Conservation (phyloP, 345 rosid species). For the Moricandia arvensis region DNA sequence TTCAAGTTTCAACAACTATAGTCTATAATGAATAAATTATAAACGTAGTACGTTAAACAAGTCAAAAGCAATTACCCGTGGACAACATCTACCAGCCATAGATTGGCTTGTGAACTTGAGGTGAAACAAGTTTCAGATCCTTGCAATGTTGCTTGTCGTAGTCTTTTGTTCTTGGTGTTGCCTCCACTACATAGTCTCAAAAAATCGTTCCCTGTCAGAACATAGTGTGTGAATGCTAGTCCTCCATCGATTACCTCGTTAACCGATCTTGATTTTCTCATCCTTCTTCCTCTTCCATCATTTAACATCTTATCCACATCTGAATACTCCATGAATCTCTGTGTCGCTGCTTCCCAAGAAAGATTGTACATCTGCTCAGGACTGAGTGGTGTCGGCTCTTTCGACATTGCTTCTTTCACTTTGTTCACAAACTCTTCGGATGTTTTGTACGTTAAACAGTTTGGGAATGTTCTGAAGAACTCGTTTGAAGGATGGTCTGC, state of each 20-base stretch:
- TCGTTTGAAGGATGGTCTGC: conserved; percentile 98
- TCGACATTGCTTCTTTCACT: conserved; percentile 78
- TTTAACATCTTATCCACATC: conserved; percentile 65
- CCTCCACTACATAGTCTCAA: conserved; percentile 83
- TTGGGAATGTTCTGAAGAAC: conserved; percentile 91
- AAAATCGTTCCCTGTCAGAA: conserved; percentile 83
- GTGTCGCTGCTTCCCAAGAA: conserved; percentile 99
- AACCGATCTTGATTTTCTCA: conserved; percentile 49
- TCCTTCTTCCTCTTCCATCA: conserved; percentile 31
- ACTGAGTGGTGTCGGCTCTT: conserved; percentile 82
- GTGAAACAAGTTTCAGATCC: conserved; percentile 78
- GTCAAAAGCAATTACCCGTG: neutral
- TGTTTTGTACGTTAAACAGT: conserved; percentile 84
- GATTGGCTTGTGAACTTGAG: conserved; percentile 66
- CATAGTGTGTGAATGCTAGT: conserved; percentile 79
- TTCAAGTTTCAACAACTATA: no score
- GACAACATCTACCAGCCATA: conserved; percentile 27
- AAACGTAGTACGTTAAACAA: neutral
- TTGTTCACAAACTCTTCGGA: conserved; percentile 77
- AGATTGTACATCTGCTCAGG: conserved; percentile 73
- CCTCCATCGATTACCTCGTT: conserved; percentile 74
- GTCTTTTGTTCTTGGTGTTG: conserved; percentile 76
- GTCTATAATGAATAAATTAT: neutral
- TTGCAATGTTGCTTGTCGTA: conserved; percentile 79
- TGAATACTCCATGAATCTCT: conserved; percentile 78